These are phyloP conservation scores for Seiridium cupressi DNA, from an alignment of 2,329 filamentous ascomycete genomes.

Conservation along the genomic window DNA sequence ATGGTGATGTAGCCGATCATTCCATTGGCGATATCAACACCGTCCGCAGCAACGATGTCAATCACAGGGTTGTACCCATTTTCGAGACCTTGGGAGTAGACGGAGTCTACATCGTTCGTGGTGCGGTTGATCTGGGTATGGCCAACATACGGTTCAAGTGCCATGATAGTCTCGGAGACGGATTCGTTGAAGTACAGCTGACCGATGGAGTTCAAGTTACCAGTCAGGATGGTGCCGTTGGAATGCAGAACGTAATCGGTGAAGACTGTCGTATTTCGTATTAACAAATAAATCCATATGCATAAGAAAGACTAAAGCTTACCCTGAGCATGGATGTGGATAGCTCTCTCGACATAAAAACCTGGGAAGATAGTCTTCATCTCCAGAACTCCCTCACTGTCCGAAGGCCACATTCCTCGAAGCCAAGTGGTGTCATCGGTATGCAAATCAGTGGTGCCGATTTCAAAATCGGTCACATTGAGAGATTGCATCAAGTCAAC, in stretches of 20 bases:
- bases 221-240: constrained; percentile 14
- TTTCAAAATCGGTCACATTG: constrained; percentile 20
- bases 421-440: constrained; percentile 27
- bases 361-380: constrained; percentile 21
- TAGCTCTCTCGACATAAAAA: constrained; percentile 19
- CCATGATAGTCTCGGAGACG: constrained; percentile 26
- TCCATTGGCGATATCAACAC: constrained; percentile 29
- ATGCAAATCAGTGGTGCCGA: constrained; percentile 16
- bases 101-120: constrained; percentile 23
- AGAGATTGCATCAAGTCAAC: constrained; percentile 23
- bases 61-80: constrained; percentile 29
- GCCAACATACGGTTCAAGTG: constrained; percentile 27
- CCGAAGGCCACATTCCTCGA: constrained; percentile 25
- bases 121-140: constrained; percentile 34
- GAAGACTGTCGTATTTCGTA: neutral
- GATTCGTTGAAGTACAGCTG: constrained; percentile 14
- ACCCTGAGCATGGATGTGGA: constrained; percentile 19
- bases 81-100: constrained; percentile 12
- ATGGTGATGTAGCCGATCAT: constrained; percentile 34
- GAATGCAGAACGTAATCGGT: constrained; percentile 12
- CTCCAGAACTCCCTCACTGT: constrained; percentile 22
- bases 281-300: neutral
- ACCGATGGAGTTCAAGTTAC: constrained; percentile 12
- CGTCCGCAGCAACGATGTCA: constrained; percentile 29
- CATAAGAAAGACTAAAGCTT: neutral